Conservation (phyloP, 768 basidiomycete genomes). For the Naganishia vaughanmartiniae region DNA sequence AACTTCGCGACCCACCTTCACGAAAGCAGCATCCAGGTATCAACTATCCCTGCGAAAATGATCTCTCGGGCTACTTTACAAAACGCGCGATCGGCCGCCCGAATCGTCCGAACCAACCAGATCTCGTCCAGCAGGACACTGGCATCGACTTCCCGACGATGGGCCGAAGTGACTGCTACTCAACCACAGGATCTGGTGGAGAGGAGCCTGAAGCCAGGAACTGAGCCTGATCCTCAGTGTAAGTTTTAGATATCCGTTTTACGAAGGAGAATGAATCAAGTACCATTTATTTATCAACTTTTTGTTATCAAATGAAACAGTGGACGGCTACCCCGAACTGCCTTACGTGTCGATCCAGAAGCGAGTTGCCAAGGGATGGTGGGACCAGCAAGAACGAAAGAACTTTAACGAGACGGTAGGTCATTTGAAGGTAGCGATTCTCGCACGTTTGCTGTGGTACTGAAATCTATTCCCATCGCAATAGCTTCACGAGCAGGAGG, state of each 20-base stretch:
- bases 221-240: conserved; percentile 47
- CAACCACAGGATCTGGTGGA: conserved; percentile 27
- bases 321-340: conserved; percentile 53
- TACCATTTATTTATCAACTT: not conserved
- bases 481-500: conserved; percentile 54
- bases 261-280: too few relatives aligned
- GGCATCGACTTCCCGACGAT: conserved; percentile 17
- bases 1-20: not conserved
- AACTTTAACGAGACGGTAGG: conserved; percentile 54
- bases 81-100: conserved; percentile 12
- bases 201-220: conserved; percentile 20
- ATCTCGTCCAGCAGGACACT: conserved; percentile 20
- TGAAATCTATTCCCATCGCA: not conserved
- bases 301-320: conserved; percentile 30
- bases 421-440: not conserved
- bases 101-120: conserved; percentile 9
- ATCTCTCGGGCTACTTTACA: conserved; percentile 1
- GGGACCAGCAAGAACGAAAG: conserved; percentile 54
- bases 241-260: conserved; percentile 27
- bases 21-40: not conserved
- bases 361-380: conserved; percentile 51
- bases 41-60: not conserved
- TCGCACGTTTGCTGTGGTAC: not conserved
- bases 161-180: conserved; percentile 16
- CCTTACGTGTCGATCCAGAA: conserved; percentile 48